Conservation (phyloP, 1,284 basidiomycete genomes). For the Boletus sp. region DNA sequence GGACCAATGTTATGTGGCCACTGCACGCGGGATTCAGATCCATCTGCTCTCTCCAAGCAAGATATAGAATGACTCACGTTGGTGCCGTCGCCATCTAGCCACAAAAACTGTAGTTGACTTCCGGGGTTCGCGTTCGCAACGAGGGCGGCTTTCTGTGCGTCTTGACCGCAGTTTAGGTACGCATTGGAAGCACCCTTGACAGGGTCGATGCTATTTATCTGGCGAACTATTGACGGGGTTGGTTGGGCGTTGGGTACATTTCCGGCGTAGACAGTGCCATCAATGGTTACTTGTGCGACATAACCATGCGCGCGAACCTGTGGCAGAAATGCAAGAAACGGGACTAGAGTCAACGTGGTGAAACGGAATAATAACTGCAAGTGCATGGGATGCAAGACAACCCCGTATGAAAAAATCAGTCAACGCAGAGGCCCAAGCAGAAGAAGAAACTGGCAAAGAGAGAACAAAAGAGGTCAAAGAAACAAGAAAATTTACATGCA, state of each 20-base stretch:
- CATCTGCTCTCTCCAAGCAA: neutral
- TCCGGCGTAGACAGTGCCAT: constrained; percentile 55
- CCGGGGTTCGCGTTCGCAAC: constrained; percentile 65
- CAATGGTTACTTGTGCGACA: constrained; percentile 51
- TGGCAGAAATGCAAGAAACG: constrained; percentile 22
- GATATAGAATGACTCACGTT: constrained; percentile 40
- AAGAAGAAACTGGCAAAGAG: neutral
- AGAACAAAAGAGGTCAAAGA: neutral
- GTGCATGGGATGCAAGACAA: constrained; percentile 6
- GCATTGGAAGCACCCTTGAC: constrained; percentile 62
- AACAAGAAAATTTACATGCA: neutral
- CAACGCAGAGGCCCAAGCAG: neutral
- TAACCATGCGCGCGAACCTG: constrained; percentile 60
- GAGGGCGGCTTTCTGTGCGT: constrained; percentile 49
- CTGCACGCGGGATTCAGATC: constrained; percentile 32
- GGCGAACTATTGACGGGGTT: constrained; percentile 56
- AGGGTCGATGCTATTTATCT: constrained; percentile 53
- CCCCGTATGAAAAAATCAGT: neutral
- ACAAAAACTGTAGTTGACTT: constrained; percentile 55
- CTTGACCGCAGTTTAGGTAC: constrained; percentile 62
- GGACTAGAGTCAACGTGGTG: constrained; percentile 22
- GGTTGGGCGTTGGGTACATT: constrained; percentile 47
- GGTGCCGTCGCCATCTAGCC: constrained; percentile 51
- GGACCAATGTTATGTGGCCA: constrained; percentile 75
- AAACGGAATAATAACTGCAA: neutral